Evolutionary conservation across 108 stramenopile genomes (phyloP).

Genomic region (Asterionellopsis glacialis): DNA sequence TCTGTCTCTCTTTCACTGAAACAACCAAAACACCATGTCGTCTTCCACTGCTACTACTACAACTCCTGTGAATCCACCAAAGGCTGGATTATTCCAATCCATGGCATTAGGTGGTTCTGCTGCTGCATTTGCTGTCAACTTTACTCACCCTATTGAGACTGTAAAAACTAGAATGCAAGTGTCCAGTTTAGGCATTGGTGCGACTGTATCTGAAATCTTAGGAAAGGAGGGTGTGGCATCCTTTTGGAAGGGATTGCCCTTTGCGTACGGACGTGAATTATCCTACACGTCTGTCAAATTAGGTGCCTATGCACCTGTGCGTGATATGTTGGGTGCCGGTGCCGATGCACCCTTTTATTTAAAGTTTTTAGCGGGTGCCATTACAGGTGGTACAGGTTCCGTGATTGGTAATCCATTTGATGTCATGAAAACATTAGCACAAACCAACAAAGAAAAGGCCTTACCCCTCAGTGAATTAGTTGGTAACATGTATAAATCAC

Average conservation of each 20-base stretch:
- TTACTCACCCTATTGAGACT: slow-evolving; percentile 75
- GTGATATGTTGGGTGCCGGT: slow-evolving; percentile 75
- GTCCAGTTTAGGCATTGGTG: slow-evolving; percentile 45
- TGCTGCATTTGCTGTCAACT: slow-evolving; percentile 77
- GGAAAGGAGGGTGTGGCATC: slow-evolving; percentile 64
- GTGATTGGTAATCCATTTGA: slow-evolving; percentile 72
- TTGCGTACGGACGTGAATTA: slow-evolving; percentile 84
- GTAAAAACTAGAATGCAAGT: slow-evolving; percentile 96
- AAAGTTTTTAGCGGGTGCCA: slow-evolving; percentile 85
- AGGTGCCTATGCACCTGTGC: slow-evolving; percentile 58
- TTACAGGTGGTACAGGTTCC: slow-evolving; percentile 84
- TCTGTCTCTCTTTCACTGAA: too few relatives aligned
- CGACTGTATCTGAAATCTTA: slow-evolving; percentile 2
- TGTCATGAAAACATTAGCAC: slow-evolving; percentile 83
- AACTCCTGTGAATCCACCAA: slow-evolving; percentile 9
- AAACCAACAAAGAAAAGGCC: slow-evolving; percentile 73
- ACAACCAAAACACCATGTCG: too few relatives aligned
- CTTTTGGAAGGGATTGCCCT: slow-evolving; percentile 88
- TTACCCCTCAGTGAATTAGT: slow-evolving; percentile 50
- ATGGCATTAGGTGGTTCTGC: slow-evolving; percentile 69
- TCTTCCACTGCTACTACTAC: too few relatives aligned
- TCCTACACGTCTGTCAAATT: slow-evolving; percentile 87
- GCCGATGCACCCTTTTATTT: slow-evolving; percentile 70
- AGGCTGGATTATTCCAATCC: slow-evolving; percentile 38
- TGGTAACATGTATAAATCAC: slow-evolving; percentile 63